Evolutionary conservation across 805 yeast genomes (phyloP).

Genomic region (Ogataea angusta): DNA sequence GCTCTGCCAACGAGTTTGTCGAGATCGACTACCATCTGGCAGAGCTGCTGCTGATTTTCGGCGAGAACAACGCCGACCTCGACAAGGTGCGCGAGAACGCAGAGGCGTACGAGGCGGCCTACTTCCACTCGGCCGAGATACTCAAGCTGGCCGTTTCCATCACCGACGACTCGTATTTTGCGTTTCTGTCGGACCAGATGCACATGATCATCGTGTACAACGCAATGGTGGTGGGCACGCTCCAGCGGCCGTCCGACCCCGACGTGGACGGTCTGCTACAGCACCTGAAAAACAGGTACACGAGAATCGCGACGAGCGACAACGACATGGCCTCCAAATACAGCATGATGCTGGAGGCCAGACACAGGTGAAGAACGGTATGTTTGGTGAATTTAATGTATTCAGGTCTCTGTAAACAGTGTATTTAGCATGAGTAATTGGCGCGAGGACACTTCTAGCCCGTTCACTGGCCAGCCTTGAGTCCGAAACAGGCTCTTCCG

Average conservation of each 20-base stretch:
- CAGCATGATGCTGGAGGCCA: constrained; percentile 1
- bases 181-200: constrained; percentile 68
- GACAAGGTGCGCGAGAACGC: constrained; percentile 7
- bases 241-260: constrained; percentile 9
- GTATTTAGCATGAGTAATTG: constrained; percentile 3
- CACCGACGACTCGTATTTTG: constrained; percentile 52
- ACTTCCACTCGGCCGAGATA: constrained; percentile 39
- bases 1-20: constrained; percentile 71
- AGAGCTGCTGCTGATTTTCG: constrained; percentile 43
- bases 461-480: constrained; percentile 47
- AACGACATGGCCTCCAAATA: constrained; percentile 6
- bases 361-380: background rate
- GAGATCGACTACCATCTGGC: constrained; percentile 68
- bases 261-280: background rate
- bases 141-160: constrained; percentile 38
- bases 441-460: too few species aligned
- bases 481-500: constrained; percentile 69
- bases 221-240: constrained; percentile 35
- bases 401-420: constrained; percentile 1
- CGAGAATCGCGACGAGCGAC: constrained; percentile 2
- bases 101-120: constrained; percentile 30
- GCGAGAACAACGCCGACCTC: constrained; percentile 8
- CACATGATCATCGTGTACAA: constrained; percentile 50
- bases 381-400: background rate
- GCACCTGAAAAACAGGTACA: constrained; percentile 2